Conservation (phyloP, 2,329 filamentous ascomycete species). For the Fonsecaea multimorphosa region DNA sequence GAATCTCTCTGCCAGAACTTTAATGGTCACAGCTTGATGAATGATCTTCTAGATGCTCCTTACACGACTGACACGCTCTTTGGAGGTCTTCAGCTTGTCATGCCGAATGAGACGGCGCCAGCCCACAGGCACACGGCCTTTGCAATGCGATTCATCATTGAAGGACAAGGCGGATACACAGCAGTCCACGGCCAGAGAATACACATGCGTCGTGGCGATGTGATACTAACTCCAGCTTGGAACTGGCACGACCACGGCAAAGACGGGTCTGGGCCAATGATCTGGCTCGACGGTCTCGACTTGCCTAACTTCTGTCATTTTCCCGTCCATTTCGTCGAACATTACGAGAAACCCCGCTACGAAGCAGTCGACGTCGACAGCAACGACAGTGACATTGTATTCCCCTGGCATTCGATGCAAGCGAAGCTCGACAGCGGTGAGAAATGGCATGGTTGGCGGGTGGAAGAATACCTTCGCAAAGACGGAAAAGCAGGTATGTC, state of each 20-base stretch:
- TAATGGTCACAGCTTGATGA: too few species aligned
- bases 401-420: conserved; percentile 58
- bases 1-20: too few species aligned
- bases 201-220: conserved; percentile 59
- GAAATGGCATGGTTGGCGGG: too few species aligned
- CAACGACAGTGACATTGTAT: conserved; percentile 50
- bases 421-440: conserved; percentile 45
- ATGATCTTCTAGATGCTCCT: too few species aligned
- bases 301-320: conserved; percentile 59
- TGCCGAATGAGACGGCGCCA: conserved; percentile 61
- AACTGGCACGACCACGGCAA: conserved; percentile 68
- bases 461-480: too few species aligned
- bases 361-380: conserved; percentile 53
- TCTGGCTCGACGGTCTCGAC: conserved; percentile 65
- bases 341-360: conserved; percentile 56
- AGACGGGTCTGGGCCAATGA: conserved; percentile 59
- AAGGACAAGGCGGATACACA: conserved; percentile 63
- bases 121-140: conserved; percentile 64
- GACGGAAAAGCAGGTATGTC: too few species aligned
- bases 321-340: conserved; percentile 62
- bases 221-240: conserved; percentile 64
- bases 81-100: conserved; percentile 64
- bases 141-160: conserved; percentile 64
- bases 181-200: conserved; percentile 62
- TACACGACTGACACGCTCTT: conserved; percentile 40